Conservation (phyloP, 2,329 filamentous ascomycete species). For the Colletotrichum noveboracense region DNA sequence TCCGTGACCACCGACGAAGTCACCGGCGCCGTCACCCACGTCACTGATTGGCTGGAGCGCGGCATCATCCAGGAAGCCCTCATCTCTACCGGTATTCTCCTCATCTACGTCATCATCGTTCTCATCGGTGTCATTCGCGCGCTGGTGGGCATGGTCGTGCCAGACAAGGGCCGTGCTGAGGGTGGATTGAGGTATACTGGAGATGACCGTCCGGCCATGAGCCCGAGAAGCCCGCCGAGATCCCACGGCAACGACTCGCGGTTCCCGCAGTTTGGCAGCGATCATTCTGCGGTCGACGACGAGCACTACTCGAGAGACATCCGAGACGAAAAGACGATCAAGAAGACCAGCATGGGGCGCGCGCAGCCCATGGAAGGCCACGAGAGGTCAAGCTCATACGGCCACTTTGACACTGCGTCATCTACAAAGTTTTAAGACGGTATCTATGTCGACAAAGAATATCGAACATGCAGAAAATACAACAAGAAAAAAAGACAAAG, state of each 20-base stretch:
- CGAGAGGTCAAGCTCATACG: conserved; percentile 39
- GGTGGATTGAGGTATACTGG: conserved; percentile 53
- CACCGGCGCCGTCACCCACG: conserved; percentile 73
- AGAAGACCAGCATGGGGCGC: conserved; percentile 22
- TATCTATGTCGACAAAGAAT: background rate
- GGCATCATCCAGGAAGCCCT: conserved; percentile 79
- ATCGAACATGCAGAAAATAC: background rate
- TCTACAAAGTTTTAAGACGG: conserved; percentile 12
- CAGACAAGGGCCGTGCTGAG: conserved; percentile 65
- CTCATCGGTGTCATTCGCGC: conserved; percentile 76
- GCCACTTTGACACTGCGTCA: conserved; percentile 33
- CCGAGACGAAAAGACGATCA: conserved; percentile 32
- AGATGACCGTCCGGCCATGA: conserved; percentile 31
- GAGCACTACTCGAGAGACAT: conserved; percentile 22
- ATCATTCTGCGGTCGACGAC: conserved; percentile 20
- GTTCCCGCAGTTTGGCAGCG: conserved; percentile 20
- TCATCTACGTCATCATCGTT: conserved; percentile 79
- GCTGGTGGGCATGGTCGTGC: conserved; percentile 62
- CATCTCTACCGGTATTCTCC: conserved; percentile 75
- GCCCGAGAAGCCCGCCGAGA: conserved; percentile 27
- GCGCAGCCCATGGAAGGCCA: conserved; percentile 31
- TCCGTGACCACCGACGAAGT: conserved; percentile 81
- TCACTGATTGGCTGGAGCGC: conserved; percentile 70
- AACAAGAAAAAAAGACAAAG: background rate
- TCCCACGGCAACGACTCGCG: conserved; percentile 10